Conservation (phyloP, 805 yeast genomes). For the Pichia cabralensis region DNA sequence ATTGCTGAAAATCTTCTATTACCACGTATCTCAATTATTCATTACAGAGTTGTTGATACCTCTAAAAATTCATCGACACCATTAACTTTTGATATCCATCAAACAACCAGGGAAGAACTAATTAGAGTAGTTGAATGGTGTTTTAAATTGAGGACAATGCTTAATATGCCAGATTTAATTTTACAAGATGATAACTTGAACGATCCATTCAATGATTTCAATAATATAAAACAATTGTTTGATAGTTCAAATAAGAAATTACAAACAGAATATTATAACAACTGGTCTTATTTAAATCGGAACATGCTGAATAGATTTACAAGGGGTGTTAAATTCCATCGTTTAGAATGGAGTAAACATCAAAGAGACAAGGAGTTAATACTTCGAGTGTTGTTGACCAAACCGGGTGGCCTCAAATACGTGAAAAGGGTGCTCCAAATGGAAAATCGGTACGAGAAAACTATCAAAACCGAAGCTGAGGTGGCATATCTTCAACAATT, state of each 20-base stretch:
- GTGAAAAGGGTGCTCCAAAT: conserved; percentile 19
- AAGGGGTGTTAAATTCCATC: conserved; percentile 24
- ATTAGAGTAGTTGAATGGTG: conserved; percentile 25
- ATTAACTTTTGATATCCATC: neutral
- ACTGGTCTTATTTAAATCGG: conserved; percentile 18
- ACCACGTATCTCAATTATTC: conserved; percentile 39
- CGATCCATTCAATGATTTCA: conserved; percentile 16
- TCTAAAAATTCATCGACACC: neutral
- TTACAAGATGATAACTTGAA: conserved; percentile 14
- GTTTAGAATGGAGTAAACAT: conserved; percentile 35
- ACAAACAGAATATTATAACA: conserved; percentile 13
- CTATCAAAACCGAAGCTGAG: conserved; percentile 21
- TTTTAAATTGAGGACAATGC: conserved; percentile 20
- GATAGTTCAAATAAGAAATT: conserved; percentile 12
- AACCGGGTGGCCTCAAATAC: conserved; percentile 12
- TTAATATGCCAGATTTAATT: conserved; percentile 19
- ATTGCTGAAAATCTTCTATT: conserved; percentile 63
- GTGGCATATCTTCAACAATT: conserved; percentile 7
- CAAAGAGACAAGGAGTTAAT: conserved; percentile 44
- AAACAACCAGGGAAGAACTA: conserved; percentile 18
- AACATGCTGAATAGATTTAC: conserved; percentile 13
- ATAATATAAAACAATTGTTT: conserved; percentile 12
- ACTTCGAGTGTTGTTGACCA: conserved; percentile 56
- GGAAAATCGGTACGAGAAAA: conserved; percentile 22
- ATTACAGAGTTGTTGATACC: neutral